Base-by-base conservation (phyloP, 805 yeast genomes). In the Metschnikowia vanudenii region DNA sequence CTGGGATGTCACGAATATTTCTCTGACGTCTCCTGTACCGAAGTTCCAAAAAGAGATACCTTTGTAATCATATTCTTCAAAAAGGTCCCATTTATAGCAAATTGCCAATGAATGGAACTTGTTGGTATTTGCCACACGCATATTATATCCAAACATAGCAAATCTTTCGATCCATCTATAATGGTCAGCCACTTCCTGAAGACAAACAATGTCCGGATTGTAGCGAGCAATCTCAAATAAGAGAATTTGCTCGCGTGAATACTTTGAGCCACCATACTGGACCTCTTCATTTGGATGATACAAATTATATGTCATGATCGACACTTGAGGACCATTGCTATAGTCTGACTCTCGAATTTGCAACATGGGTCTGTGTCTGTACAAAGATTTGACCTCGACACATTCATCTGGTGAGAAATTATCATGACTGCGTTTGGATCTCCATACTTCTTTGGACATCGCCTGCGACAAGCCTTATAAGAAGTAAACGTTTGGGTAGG, bases 201-300 rank as follows among this genome's bases (percentile, higher is more conserved):
- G 43, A 28, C 47, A 44, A 11, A 44, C 37, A 19, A 44, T 44
- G 24, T 44, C 47, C 19, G 47, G 47, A 19, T 39, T 44, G 12
- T 44, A 44, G 10, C 47, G 43, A 12, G 26, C 32, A 13, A 44
- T 44, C 20, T 44, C 43, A 12, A 9, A 12, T 30, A 44, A 14
- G 31, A 44, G 43, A 8, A 44, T 19, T 19, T 19, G 29, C 19
- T 35, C 39, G 12, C 47, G 47, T 4, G 47, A 9, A 28, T 17
- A 35, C 3, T 28, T 29, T 12, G 43, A 8, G 3, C 11, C 19
- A 12, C 18, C 31, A 14, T 44, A 44, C 11, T 24, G 22, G n/a
- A 18, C 34, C 22, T 28, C 17, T 18, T 39, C 40, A 5, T 39
- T 16, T 11, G 43, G 43, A 9, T 20, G 10, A 9, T 34, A 30